These are phyloP conservation scores for Hanseniaspora jakobsenii DNA, from an alignment of 805 yeast genomes.

Conservation along the genomic window DNA sequence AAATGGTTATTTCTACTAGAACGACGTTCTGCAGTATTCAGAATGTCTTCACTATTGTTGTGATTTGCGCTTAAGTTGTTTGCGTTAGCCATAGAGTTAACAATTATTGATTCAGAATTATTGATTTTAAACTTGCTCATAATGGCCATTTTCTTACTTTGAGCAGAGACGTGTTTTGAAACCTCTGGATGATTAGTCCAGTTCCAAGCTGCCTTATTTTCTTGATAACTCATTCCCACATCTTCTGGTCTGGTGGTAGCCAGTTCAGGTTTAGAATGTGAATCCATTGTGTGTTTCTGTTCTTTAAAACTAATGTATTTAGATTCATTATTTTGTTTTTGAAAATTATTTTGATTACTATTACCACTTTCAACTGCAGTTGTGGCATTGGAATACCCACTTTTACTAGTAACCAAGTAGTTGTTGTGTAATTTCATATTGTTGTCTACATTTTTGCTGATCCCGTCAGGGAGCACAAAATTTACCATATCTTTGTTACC, in stretches of 20 bases:
- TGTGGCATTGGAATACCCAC: slow-evolving; percentile 15
- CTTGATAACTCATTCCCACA: slow-evolving; percentile 14
- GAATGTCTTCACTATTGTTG: slow-evolving; percentile 7
- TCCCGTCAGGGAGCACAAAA: slow-evolving; percentile 2
- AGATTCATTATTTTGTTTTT: no score
- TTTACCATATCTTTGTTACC: slow-evolving; percentile 11
- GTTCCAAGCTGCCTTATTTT: slow-evolving; percentile 7
- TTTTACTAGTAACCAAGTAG: slow-evolving; percentile 3
- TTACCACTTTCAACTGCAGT: slow-evolving; percentile 15
- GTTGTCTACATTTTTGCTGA: neutral
- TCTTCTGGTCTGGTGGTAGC: slow-evolving; percentile 15
- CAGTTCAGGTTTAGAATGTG: slow-evolving; percentile 6
- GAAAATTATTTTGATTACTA: neutral
- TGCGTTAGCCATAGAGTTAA: neutral
- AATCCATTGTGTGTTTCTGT: no score
- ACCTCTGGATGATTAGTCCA: neutral
- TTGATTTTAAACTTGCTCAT: no score
- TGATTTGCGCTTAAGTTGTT: neutral
- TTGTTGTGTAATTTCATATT: neutral
- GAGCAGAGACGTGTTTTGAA: no score
- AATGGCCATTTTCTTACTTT: no score
- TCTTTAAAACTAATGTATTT: no score
- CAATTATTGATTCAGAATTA: neutral
- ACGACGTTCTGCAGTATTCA: slow-evolving; percentile 1
- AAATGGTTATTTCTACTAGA: neutral